These are phyloP conservation scores for Penicillium sumatraense DNA, from an alignment of 2,329 filamentous ascomycete genomes.

Conservation along the genomic window DNA sequence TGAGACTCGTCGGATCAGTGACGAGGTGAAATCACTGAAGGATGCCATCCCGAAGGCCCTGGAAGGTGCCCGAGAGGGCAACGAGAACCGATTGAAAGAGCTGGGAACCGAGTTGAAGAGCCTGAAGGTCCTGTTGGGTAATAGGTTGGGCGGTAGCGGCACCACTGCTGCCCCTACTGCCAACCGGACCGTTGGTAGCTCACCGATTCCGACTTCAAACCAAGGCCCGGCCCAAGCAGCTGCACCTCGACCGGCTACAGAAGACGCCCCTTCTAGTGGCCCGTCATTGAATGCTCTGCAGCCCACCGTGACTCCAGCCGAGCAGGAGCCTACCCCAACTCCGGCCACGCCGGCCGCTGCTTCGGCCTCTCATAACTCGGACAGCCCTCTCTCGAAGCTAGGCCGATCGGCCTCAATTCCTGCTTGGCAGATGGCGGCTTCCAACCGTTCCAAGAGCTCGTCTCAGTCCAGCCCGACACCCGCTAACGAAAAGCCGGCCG, in stretches of 20 bases:
- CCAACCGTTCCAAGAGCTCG: constrained; percentile 54
- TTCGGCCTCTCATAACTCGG: constrained; percentile 37
- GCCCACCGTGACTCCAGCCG: constrained; percentile 32
- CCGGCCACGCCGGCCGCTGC: constrained; percentile 30
- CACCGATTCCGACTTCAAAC: constrained; percentile 27
- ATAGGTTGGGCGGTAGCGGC: constrained; percentile 56
- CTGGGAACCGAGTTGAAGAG: constrained; percentile 87
- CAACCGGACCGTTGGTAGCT: constrained; percentile 34
- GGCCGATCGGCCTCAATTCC: constrained; percentile 70
- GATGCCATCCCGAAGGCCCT: constrained; percentile 87
- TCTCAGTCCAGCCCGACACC: constrained; percentile 32
- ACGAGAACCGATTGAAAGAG: constrained; percentile 80
- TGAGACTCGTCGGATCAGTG: constrained; percentile 81
- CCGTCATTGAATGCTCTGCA: constrained; percentile 33
- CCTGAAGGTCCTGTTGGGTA: constrained; percentile 82
- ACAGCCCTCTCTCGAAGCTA: constrained; percentile 55
- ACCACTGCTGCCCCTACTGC: constrained; percentile 37
- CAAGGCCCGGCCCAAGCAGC: constrained; percentile 24
- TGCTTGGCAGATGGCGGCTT: constrained; percentile 77
- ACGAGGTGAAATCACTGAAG: constrained; percentile 82
- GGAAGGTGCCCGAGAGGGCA: constrained; percentile 81
- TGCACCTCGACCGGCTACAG: constrained; percentile 3
- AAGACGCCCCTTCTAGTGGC: constrained; percentile 16
- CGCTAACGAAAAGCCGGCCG: constrained; percentile 25
- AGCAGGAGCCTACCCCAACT: constrained; percentile 31